A percentile compares a stretch with the other conserved stretches of the same genome.
phyloP scores from a whole-genome alignment of 1,284 basidiomycete species.

The Pyrrhoderma noxium region DNA sequence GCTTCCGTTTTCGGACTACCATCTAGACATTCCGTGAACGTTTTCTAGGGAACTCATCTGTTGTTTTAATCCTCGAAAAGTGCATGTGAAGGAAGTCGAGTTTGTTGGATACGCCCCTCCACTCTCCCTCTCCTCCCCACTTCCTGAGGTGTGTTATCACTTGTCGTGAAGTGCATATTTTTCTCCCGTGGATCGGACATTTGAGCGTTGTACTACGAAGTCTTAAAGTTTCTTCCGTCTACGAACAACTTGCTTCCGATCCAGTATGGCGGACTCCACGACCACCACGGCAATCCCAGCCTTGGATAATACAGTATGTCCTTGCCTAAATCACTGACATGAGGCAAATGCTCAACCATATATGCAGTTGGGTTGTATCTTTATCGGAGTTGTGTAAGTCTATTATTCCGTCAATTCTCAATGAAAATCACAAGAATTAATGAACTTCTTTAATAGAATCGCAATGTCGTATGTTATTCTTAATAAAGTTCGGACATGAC shows the following conservation, averaged over 20 bases:
- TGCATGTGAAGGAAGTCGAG: too few relatives aligned
- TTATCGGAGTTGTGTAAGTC: slow-evolving; percentile 16
- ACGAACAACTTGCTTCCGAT: neutral
- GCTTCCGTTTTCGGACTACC: too few relatives aligned
- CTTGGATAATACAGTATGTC: slow-evolving; percentile 15
- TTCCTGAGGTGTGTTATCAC: too few relatives aligned
- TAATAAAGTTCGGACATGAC: neutral
- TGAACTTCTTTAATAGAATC: neutral
- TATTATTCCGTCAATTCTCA: neutral
- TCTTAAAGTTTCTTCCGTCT: neutral
- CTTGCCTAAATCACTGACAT: neutral
- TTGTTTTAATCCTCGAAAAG: too few relatives aligned
- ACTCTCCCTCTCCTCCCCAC: too few relatives aligned
- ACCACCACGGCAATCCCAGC: slow-evolving; percentile 3
- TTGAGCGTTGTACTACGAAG: too few relatives aligned
- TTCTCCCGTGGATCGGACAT: too few relatives aligned
- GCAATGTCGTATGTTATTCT: slow-evolving; percentile 11
- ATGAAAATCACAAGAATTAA: neutral
- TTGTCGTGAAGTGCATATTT: too few relatives aligned
- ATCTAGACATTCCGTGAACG: too few relatives aligned
- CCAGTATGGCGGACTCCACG: slow-evolving; percentile 1
- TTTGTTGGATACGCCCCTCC: too few relatives aligned
- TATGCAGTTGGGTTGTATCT: slow-evolving; percentile 14
- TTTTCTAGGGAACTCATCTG: too few relatives aligned
- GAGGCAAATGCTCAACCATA: neutral